phyloP scores from a whole-genome alignment of 2,329 filamentous ascomycete species.

The Ceratocystis eucalypticola region DNA sequence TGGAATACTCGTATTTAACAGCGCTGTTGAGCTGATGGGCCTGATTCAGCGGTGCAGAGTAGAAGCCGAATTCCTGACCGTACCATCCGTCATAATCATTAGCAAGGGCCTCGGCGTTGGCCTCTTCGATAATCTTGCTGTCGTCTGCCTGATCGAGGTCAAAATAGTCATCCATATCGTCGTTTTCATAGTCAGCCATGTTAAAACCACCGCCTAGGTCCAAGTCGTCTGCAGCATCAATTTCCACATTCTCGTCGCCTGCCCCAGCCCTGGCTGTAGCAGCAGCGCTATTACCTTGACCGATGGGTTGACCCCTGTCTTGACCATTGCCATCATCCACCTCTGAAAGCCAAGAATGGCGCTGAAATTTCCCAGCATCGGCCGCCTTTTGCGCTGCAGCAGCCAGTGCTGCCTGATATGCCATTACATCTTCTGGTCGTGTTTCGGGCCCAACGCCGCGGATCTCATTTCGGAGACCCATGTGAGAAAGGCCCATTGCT shows the following conservation, averaged over 20 bases:
- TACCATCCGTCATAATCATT: slow-evolving; percentile 92
- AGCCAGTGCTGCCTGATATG: slow-evolving; percentile 73
- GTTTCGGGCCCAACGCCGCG: slow-evolving; percentile 17
- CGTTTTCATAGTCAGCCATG: slow-evolving; percentile 38
- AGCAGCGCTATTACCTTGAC: background rate
- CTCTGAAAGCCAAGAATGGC: slow-evolving; percentile 37
- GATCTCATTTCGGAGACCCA: slow-evolving; percentile 6
- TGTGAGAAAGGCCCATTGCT: background rate
- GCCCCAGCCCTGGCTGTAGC: slow-evolving; percentile 6
- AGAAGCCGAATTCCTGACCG: slow-evolving; percentile 93
- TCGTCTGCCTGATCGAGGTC: slow-evolving; percentile 62
- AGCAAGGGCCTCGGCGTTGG: slow-evolving; percentile 84
- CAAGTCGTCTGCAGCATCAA: slow-evolving; percentile 29
- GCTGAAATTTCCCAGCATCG: slow-evolving; percentile 59
- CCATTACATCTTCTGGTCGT: slow-evolving; percentile 32
- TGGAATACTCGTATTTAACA: slow-evolving; percentile 46
- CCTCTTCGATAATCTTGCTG: slow-evolving; percentile 83
- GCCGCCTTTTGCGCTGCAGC: slow-evolving; percentile 67
- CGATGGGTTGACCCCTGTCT: slow-evolving; percentile 6
- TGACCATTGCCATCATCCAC: slow-evolving; percentile 14
- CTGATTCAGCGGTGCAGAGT: slow-evolving; percentile 45
- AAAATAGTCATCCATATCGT: slow-evolving; percentile 42
- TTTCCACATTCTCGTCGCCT: slow-evolving; percentile 12
- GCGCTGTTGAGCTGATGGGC: slow-evolving; percentile 33
- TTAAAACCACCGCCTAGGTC: slow-evolving; percentile 27